Conservation (phyloP, 2,329 filamentous ascomycete species). For the Diatrype stigma region DNA sequence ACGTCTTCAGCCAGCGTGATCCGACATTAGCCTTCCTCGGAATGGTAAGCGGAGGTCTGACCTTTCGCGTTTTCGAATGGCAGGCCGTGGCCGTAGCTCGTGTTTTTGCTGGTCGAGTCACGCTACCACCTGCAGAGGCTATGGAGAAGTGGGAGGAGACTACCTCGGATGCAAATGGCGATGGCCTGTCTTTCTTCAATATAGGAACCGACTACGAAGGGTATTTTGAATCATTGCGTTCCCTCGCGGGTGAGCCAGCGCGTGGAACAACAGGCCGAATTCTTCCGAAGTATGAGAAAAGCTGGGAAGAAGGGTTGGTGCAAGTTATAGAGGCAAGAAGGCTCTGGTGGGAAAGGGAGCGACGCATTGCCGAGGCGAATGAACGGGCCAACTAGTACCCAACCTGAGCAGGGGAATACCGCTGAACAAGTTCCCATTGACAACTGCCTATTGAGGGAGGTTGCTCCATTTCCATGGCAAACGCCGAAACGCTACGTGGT, state of each 20-base stretch:
- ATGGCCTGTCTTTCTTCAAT: conserved; percentile 1
- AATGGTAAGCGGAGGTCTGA: not conserved
- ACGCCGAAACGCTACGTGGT: no score
- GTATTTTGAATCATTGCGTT: not conserved
- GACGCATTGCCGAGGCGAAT: not conserved
- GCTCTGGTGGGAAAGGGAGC: conserved; percentile 4
- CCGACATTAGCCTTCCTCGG: not conserved
- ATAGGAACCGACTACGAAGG: not conserved
- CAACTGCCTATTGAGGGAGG: no score
- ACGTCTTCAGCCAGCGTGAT: not conserved
- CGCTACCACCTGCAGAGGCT: conserved; percentile 46
- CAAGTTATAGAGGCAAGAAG: conserved; percentile 1
- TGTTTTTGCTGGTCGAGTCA: conserved; percentile 59
- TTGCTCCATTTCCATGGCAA: no score
- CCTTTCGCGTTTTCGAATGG: not conserved
- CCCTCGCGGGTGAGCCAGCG: conserved; percentile 1
- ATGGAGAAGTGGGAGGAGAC: conserved; percentile 60
- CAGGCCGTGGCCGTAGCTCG: conserved; percentile 33
- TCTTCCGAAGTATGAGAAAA: conserved; percentile 3
- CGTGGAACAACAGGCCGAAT: conserved; percentile 2
- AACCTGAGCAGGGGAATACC: no score
- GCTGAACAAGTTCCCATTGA: no score
- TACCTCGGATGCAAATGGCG: conserved; percentile 36
- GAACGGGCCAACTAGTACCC: no score
- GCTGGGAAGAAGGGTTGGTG: conserved; percentile 1